phyloP scores from a whole-genome alignment of 352 stramenopile genomes.

The Pythium vanterpoolii region DNA sequence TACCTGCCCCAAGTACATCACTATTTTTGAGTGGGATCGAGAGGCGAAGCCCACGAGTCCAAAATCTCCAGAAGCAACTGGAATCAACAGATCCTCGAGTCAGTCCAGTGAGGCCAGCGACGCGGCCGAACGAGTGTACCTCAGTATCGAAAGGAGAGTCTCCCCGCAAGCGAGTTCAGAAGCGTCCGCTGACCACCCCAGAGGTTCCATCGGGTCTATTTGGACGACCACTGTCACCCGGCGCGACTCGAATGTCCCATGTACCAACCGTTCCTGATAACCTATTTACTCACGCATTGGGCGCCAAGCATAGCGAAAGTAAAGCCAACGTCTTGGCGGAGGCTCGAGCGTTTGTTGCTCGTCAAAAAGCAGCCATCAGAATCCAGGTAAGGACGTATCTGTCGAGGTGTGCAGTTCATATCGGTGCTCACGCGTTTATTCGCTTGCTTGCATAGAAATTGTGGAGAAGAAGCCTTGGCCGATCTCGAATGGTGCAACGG shows the following conservation, averaged over 20 bases:
- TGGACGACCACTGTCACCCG: slow-evolving; percentile 36
- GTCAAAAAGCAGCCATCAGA: slow-evolving; percentile 38
- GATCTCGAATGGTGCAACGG: slow-evolving; percentile 7
- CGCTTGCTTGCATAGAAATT: slow-evolving; percentile 16
- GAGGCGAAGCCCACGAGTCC: slow-evolving; percentile 21
- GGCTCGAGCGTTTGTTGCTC: slow-evolving; percentile 39
- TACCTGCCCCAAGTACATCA: neutral
- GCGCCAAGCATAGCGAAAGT: slow-evolving; percentile 44
- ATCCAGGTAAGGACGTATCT: slow-evolving; percentile 41
- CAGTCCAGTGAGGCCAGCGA: slow-evolving; percentile 22
- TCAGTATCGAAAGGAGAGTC: slow-evolving; percentile 23
- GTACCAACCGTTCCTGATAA: slow-evolving; percentile 37
- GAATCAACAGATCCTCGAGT: neutral
- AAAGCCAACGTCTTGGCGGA: slow-evolving; percentile 46
- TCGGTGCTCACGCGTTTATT: neutral
- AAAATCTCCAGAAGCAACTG: slow-evolving; percentile 18
- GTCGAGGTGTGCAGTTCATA: neutral
- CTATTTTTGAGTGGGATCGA: neutral
- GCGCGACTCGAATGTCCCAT: slow-evolving; percentile 46
- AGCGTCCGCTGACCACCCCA: slow-evolving; percentile 37
- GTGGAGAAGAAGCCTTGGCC: slow-evolving; percentile 19
- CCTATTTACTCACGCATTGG: slow-evolving; percentile 40
- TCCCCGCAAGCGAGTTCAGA: slow-evolving; percentile 34
- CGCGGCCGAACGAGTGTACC: slow-evolving; percentile 9
- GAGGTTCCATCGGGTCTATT: slow-evolving; percentile 31